Evolutionary conservation across 352 stramenopile species (phyloP).

Genomic region (Pilasporangium apinafurcum): DNA sequence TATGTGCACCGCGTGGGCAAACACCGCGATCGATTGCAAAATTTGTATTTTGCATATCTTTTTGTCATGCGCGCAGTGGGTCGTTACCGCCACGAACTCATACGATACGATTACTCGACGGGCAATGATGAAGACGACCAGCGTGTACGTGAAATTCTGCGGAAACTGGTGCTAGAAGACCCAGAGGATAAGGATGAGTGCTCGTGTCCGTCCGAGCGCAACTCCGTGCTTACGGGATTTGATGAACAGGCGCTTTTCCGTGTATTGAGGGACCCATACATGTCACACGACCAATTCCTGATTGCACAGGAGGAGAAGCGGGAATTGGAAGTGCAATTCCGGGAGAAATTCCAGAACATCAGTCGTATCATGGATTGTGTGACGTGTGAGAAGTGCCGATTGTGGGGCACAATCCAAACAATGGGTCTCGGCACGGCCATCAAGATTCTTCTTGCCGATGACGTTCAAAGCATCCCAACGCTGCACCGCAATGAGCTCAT

Average conservation of each 20-base stretch:
- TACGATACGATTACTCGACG: slow-evolving; percentile 93
- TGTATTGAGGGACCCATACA: slow-evolving; percentile 36
- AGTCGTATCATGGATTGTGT: slow-evolving; percentile 98
- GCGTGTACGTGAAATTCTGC: slow-evolving; percentile 62
- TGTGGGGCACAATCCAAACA: slow-evolving; percentile 98
- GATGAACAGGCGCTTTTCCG: slow-evolving; percentile 86
- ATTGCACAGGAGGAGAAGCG: slow-evolving; percentile 59
- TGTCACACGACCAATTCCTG: slow-evolving; percentile 51
- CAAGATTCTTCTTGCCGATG: slow-evolving; percentile 94
- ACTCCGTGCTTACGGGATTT: slow-evolving; percentile 78
- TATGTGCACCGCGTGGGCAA: slow-evolving; percentile 88
- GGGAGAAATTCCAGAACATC: slow-evolving; percentile 96
- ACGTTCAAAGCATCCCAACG: slow-evolving; percentile 60
- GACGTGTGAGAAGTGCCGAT: slow-evolving; percentile 97
- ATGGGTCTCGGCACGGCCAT: slow-evolving; percentile 95
- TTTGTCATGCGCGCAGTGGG: slow-evolving; percentile 95
- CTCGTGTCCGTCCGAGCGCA: slow-evolving; percentile 44
- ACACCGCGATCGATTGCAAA: slow-evolving; percentile 93
- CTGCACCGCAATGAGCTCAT: slow-evolving; percentile 97
- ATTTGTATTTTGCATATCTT: slow-evolving; percentile 98
- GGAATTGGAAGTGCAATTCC: slow-evolving; percentile 65
- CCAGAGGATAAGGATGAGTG: slow-evolving; percentile 43
- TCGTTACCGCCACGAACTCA: slow-evolving; percentile 90
- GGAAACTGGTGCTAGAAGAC: slow-evolving; percentile 59
- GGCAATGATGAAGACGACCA: slow-evolving; percentile 88